Evolutionary conservation across 768 basidiomycete species (phyloP), one percentile per base, ranked within the genome.

Genomic region (Lentinula detonsa): DNA sequence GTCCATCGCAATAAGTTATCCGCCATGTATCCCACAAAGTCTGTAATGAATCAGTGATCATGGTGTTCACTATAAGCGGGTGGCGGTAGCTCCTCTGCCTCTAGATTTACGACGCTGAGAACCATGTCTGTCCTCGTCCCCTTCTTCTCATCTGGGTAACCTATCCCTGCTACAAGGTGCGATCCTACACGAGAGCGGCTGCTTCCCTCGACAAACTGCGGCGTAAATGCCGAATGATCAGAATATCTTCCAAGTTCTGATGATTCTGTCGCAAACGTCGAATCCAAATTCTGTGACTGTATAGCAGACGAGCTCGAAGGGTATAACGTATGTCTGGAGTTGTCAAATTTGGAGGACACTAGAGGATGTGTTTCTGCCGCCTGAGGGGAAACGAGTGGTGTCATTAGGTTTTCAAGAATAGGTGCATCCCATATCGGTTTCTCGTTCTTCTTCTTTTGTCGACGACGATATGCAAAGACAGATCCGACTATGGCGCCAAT

Each of bases 371-470:
- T 39, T 54, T 54, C 53, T 9, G 37, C 9, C 5, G 35, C 34
- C n/a, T 21, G 53, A 21, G 34, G 10, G 31, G 28, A 16, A 16
- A 51, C 28, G n/a, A 33, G 50, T 51, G 50, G 50, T 34, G 50
- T 51, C 50, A 51, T 51, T 34, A 35, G 33, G 23, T 56, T 45
- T 2, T 43, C 55, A 8, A 56, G 40, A 11, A 56, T 21, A 56
- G 55, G 55, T 31, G 18, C 21, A 35, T 56, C 55, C 55, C 55
- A 56, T 43, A 45, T 56, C 55, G 55, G 55, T 40, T 40, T 5
- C n/a, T 5, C 23, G 13, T 40, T 42, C 35, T 40, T 42, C 35
- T 40, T 35, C 55, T 56, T 43, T 28, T 43, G 40, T 33, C 40
- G 55, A 43, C 37, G 31, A 56, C 40, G 55, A 33, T 31, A 43